phyloP scores from a whole-genome alignment of 345 rosid genomes.

The Arabis hirsuta region DNA sequence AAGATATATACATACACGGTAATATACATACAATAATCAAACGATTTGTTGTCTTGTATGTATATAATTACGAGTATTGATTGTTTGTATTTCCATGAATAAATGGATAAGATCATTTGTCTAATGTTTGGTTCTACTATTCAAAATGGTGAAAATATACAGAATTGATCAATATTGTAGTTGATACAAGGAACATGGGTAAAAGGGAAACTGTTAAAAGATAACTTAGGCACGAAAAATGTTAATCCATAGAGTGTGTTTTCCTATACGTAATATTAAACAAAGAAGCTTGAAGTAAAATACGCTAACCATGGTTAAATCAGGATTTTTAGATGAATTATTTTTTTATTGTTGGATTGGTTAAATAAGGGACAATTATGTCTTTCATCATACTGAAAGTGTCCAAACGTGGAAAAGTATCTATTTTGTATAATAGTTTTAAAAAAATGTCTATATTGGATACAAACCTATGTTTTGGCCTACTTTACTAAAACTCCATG shows the following conservation, averaged over 20 bases:
- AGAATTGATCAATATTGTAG: not conserved
- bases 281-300: too few relatives aligned
- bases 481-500: not conserved
- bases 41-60: conserved; percentile 16
- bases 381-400: too few relatives aligned
- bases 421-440: too few relatives aligned
- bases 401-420: too few relatives aligned
- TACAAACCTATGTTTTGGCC: too few relatives aligned
- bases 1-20: not conserved
- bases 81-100: conserved; percentile 22
- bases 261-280: too few relatives aligned
- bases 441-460: too few relatives aligned
- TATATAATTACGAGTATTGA: not conserved
- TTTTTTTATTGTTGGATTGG: too few relatives aligned
- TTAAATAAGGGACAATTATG: too few relatives aligned
- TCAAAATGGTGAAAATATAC: not conserved
- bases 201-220: not conserved
- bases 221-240: not conserved
- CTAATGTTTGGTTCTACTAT: not conserved
- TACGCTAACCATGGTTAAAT: too few relatives aligned
- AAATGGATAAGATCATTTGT: conserved; percentile 10
- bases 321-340: too few relatives aligned
- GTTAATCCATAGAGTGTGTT: not conserved
- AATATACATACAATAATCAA: conserved; percentile 21
- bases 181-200: conserved; percentile 3